Base-by-base conservation (phyloP, 2,329 filamentous ascomycete genomes). In the Metarhizium sp. region DNA sequence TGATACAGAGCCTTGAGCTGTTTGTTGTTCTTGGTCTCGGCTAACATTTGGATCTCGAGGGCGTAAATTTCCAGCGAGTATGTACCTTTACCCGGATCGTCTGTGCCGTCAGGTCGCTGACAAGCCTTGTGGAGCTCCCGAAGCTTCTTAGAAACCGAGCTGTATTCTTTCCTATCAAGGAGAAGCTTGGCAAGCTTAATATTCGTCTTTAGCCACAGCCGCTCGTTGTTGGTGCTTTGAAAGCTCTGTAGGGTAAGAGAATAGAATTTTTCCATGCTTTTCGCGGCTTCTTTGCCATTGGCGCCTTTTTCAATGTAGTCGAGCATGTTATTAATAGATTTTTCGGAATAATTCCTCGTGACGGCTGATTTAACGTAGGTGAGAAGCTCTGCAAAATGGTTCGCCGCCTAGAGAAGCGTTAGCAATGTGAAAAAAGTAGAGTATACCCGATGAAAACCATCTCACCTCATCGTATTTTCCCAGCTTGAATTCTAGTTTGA, bases 301-400 rank as follows among this genome's bases (percentile, higher is more conserved):
- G 84, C 79, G n/a, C 84, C 88, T 73, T 96, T 97, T 71, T 97
- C 92, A 61, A 99, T 94, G 69, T 88, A 95, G 74, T 97, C 94
- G 50, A 99, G 84, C 86, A 99, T 96, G 71, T 96, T 97, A 75
- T 97, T 97, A 75, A 99, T 96, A 13, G 92, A 97, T 71, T 97
- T 97, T 72, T 99, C 94, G 1, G 94, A 96, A 73, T 97, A 97
- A 73, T 97, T 99, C 59, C 94, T 85, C 45, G 94, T 97, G 50
- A 99, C 92, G 7, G 92, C 92, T 3, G 90, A 95, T 71, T 94
- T 96, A 74, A 97, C 92, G 66, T 97, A 99, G 50, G 92, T 97
- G 61, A 99, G 84, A 34, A 99, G 89, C 73, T 97, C 91, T 61
- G 84, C 86, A 73, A 95, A 99, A 72, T 99, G 92, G 67, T 92